Percentiles rank a stretch among this genome's conserved stretches.
phyloP scores from a whole-genome alignment of 345 rosid species.

The Hibiscus trionum region DNA sequence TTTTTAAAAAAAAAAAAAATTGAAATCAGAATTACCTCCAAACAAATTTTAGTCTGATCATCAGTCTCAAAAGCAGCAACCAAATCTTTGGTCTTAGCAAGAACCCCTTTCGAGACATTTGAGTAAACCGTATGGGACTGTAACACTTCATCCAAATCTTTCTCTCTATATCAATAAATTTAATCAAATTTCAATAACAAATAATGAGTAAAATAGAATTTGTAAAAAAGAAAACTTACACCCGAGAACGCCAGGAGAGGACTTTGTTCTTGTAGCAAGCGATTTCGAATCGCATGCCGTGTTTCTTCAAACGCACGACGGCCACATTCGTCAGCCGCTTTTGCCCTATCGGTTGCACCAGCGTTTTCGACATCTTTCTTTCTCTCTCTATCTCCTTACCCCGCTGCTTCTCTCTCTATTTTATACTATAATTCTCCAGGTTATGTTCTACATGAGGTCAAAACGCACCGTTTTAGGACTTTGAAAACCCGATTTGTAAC shows the following conservation, averaged over 20 bases:
- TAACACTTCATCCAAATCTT: constrained; percentile 88
- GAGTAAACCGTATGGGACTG: constrained; percentile 91
- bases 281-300: constrained; percentile 86
- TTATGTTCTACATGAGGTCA: neutral
- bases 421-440: neutral
- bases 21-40: constrained; percentile 38
- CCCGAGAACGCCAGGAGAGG: constrained; percentile 97
- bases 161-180: constrained; percentile 48
- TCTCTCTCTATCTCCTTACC: neutral
- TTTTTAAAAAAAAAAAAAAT: neutral
- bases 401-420: neutral
- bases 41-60: constrained; percentile 67
- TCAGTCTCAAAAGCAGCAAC: constrained; percentile 62
- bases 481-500: no score
- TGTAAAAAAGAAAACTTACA: constrained; percentile 38
- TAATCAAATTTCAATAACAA: neutral
- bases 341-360: constrained; percentile 88
- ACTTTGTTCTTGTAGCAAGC: constrained; percentile 98
- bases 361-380: constrained; percentile 60
- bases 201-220: neutral
- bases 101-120: constrained; percentile 88
- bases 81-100: constrained; percentile 83
- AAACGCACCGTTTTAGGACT: no score
- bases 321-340: constrained; percentile 96
- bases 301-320: constrained; percentile 81